A percentile compares a stretch with the other conserved stretches of the same genome.
Evolutionary conservation across 129 eudicot species (phyloP).

Genomic region (Arctium lappa): DNA sequence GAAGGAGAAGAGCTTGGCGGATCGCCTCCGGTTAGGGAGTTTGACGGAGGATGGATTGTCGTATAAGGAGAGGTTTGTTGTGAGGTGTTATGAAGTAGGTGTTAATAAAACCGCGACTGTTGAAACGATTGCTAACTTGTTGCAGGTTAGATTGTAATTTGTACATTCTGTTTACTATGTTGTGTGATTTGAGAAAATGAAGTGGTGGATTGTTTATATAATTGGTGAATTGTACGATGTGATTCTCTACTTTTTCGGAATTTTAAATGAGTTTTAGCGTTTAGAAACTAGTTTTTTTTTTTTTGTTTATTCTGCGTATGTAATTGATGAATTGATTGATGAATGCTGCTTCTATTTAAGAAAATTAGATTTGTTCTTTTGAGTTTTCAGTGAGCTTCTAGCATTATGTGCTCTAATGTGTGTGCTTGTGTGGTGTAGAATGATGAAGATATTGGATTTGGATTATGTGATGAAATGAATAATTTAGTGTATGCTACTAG

Average conservation of each 20-base stretch:
- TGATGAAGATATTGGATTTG: not conserved
- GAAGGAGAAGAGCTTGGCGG: constrained; percentile 43
- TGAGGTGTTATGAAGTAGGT: constrained; percentile 85
- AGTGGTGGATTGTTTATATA: not conserved
- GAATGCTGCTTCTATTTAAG: not conserved
- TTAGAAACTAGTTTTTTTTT: not conserved
- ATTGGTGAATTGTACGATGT: not conserved
- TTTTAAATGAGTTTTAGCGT: not conserved
- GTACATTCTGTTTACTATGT: not conserved
- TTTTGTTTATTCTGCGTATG: not conserved
- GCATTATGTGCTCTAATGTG: not conserved
- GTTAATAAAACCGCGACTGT: constrained; percentile 85
- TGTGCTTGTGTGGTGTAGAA: not conserved
- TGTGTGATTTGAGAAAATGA: not conserved
- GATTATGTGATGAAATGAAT: not conserved
- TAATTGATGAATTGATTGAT: not conserved
- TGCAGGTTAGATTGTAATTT: constrained; percentile 47
- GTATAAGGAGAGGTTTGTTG: constrained; percentile 74
- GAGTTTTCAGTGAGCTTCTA: not conserved
- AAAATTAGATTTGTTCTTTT: not conserved
- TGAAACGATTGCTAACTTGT: constrained; percentile 81
- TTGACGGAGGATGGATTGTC: constrained; percentile 73
- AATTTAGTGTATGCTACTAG: not conserved
- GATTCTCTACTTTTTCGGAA: not conserved
- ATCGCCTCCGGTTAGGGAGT: constrained; percentile 64